Percentiles rank a stretch among this genome's conserved stretches.
These are phyloP conservation scores for Ganoderma multipileum DNA, from an alignment of 1,284 basidiomycete genomes.

Conservation along the genomic window DNA sequence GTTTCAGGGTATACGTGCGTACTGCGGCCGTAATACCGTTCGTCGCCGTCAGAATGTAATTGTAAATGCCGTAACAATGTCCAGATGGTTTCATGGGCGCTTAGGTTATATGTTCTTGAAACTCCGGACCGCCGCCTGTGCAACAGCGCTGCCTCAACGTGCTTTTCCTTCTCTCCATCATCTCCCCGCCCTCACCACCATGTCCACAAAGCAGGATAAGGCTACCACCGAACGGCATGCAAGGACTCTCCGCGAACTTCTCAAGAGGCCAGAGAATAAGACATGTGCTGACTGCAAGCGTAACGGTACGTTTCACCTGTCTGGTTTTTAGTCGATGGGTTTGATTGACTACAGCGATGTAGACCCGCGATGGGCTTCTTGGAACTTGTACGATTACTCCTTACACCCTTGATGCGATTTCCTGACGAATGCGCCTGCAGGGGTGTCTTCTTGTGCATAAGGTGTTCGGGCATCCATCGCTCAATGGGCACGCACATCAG, in stretches of 20 bases:
- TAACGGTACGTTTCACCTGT: conserved; percentile 64
- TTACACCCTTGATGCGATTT: conserved; percentile 32
- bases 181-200: conserved; percentile 42
- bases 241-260: conserved; percentile 80
- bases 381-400: conserved; percentile 78
- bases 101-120: not conserved
- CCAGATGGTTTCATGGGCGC: conserved; percentile 5
- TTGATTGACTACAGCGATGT: conserved; percentile 25
- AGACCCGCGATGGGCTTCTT: conserved; percentile 99
- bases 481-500: conserved; percentile 99
- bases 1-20: not conserved
- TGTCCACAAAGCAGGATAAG: conserved; percentile 79
- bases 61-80: not conserved
- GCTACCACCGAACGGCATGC: conserved; percentile 83
- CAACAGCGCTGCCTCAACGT: conserved; percentile 29
- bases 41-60: not conserved
- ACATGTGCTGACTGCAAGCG: conserved; percentile 93
- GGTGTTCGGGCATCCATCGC: conserved; percentile 98
- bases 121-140: not conserved
- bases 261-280: conserved; percentile 93
- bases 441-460: conserved; percentile 93
- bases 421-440: conserved; percentile 46
- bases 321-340: conserved; percentile 6
- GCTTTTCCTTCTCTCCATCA: conserved; percentile 9
- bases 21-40: not conserved